Conservation (phyloP, 805 yeast genomes). For the Candida maesae region DNA sequence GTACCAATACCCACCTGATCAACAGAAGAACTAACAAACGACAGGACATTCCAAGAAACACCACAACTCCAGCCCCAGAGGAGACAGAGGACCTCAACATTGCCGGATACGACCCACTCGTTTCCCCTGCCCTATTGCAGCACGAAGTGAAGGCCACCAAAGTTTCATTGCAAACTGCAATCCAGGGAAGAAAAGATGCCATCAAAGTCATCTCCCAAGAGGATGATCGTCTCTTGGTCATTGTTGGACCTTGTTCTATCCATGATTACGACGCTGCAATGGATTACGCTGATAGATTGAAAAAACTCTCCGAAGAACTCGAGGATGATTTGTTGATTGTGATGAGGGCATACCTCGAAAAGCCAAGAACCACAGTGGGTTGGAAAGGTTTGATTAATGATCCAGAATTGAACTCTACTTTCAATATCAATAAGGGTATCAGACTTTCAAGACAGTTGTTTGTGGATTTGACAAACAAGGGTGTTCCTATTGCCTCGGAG, state of each 20-base stretch:
- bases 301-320: slow-evolving; percentile 64
- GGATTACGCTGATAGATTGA: slow-evolving; percentile 76
- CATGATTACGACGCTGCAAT: slow-evolving; percentile 89
- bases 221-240: slow-evolving; percentile 81
- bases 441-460: slow-evolving; percentile 83
- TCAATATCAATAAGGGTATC: slow-evolving; percentile 92
- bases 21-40: too few species aligned
- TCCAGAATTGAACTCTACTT: slow-evolving; percentile 90
- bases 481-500: slow-evolving; percentile 92
- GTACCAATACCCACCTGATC: too few species aligned
- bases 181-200: slow-evolving; percentile 75
- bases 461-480: slow-evolving; percentile 70
- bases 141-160: slow-evolving; percentile 73
- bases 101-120: slow-evolving; percentile 88
- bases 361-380: slow-evolving; percentile 98
- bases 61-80: slow-evolving; percentile 21
- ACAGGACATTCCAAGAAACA: slow-evolving; percentile 9
- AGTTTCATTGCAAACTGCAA: slow-evolving; percentile 57
- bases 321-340: slow-evolving; percentile 74
- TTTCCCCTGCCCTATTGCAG: slow-evolving; percentile 88
- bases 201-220: slow-evolving; percentile 66
- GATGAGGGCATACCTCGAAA: slow-evolving; percentile 97
- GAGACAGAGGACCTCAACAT: slow-evolving; percentile 69
- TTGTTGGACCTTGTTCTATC: slow-evolving; percentile 96
- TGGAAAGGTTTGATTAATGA: slow-evolving; percentile 98